A percentile compares a stretch with the other conserved stretches of the same genome.
phyloP scores from a whole-genome alignment of 2,329 filamentous ascomycete species.

The Colletotrichum neosansevieriae region DNA sequence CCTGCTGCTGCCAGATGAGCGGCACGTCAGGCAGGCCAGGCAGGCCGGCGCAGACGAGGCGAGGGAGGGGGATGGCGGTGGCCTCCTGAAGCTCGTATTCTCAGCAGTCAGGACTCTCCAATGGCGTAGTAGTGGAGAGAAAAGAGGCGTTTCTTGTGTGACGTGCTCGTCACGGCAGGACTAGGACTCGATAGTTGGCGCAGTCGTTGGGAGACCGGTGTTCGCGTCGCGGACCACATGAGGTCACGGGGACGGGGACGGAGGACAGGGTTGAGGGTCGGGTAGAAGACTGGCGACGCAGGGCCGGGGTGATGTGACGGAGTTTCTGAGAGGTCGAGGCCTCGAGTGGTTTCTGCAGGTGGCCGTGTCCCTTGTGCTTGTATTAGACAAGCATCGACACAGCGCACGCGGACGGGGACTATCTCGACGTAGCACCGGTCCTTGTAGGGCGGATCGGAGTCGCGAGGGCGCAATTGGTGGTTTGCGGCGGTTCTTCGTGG shows the following conservation, averaged over 20 bases:
- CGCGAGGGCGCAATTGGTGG: slow-evolving; percentile 22
- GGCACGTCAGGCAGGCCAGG: slow-evolving; percentile 11
- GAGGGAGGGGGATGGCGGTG: slow-evolving; percentile 18
- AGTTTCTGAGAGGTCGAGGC: slow-evolving; percentile 36
- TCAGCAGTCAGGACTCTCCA: slow-evolving; percentile 47
- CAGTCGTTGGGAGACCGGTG: slow-evolving; percentile 40
- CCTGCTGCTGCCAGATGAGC: slow-evolving; percentile 30
- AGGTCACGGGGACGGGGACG: slow-evolving; percentile 34
- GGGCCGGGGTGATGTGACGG: slow-evolving; percentile 36
- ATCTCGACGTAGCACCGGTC: slow-evolving; percentile 14
- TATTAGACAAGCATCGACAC: slow-evolving; percentile 35
- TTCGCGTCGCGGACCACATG: slow-evolving; percentile 41
- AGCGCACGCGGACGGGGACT: slow-evolving; percentile 34
- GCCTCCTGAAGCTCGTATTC: slow-evolving; percentile 50
- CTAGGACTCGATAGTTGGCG: slow-evolving; percentile 41
- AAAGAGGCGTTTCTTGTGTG: slow-evolving; percentile 49
- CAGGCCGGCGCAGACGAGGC: slow-evolving; percentile 12
- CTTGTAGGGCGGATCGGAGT: slow-evolving; percentile 22
- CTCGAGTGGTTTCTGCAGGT: slow-evolving; percentile 36
- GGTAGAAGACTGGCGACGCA: slow-evolving; percentile 31
- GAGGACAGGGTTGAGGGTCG: slow-evolving; percentile 19
- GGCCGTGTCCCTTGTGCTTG: slow-evolving; percentile 39
- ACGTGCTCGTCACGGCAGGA: slow-evolving; percentile 43
- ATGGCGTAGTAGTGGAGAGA: slow-evolving; percentile 48
- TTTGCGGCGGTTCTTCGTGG: slow-evolving; percentile 4